These are phyloP conservation scores for Arthrobotrys iridis DNA, from an alignment of 2,329 filamentous ascomycete species.

Conservation along the genomic window DNA sequence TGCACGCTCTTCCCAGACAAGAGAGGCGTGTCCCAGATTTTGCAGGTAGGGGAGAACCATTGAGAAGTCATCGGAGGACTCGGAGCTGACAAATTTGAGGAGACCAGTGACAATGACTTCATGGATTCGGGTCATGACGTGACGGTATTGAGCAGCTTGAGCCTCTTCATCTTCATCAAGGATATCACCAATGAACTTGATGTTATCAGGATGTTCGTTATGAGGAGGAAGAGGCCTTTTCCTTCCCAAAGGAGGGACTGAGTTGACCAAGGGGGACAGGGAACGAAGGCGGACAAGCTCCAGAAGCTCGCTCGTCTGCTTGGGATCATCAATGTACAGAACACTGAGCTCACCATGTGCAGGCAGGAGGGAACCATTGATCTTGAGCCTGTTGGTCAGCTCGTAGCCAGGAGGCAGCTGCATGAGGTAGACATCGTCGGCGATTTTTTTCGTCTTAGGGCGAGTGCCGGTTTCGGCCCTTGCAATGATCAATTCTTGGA, in stretches of 20 bases:
- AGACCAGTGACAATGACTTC: slow-evolving; percentile 16
- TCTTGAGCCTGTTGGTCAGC: slow-evolving; percentile 31
- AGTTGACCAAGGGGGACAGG: slow-evolving; percentile 16
- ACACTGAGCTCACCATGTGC: slow-evolving; percentile 16
- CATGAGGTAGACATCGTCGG: slow-evolving; percentile 23
- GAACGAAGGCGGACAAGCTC: slow-evolving; percentile 28
- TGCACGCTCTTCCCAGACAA: slow-evolving; percentile 45
- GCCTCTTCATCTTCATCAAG: slow-evolving; percentile 24
- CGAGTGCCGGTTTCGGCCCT: slow-evolving; percentile 11
- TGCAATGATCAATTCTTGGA: slow-evolving; percentile 31
- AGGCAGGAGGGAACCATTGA: slow-evolving; percentile 26
- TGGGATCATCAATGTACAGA: slow-evolving; percentile 30
- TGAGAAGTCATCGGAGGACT: not conserved
- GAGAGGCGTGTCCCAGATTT: slow-evolving; percentile 28
- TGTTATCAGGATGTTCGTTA: slow-evolving; percentile 12
- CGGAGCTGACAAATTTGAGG: slow-evolving; percentile 17
- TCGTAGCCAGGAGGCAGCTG: slow-evolving; percentile 37
- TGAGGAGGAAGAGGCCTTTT: slow-evolving; percentile 1
- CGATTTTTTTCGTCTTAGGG: slow-evolving; percentile 25
- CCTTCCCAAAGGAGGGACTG: slow-evolving; percentile 2
- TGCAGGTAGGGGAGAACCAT: slow-evolving; percentile 11
- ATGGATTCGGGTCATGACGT: slow-evolving; percentile 41
- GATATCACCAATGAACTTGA: slow-evolving; percentile 1
- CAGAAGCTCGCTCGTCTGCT: slow-evolving; percentile 36
- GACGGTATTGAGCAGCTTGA: slow-evolving; percentile 10